Percentiles rank a stretch among this genome's conserved stretches.
Evolutionary conservation across 2,329 filamentous ascomycete genomes (phyloP).

Genomic region (Cladosporium colombiae): DNA sequence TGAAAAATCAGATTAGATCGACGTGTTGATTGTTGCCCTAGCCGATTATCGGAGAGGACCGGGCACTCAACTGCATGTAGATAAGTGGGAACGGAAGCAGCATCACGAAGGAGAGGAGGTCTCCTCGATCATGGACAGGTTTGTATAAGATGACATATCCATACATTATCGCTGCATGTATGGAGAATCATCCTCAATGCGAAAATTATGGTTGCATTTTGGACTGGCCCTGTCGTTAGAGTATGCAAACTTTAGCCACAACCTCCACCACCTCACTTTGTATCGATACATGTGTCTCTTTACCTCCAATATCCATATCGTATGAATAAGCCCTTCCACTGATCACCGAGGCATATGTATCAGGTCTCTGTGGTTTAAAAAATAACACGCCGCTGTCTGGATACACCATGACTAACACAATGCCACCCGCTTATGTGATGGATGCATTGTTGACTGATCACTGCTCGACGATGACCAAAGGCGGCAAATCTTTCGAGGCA

Average conservation of each 20-base stretch:
- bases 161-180: not conserved
- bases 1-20: slow-evolving; percentile 12
- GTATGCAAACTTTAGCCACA: not conserved
- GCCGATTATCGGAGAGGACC: not conserved
- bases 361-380: not conserved
- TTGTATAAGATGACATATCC: not conserved
- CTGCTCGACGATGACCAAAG: not conserved
- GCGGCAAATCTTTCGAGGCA: not conserved
- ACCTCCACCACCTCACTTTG: not conserved
- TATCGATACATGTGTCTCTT: not conserved
- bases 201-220: not conserved
- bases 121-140: not conserved
- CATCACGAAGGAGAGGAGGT: not conserved
- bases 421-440: not conserved
- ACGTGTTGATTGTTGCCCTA: slow-evolving; percentile 2
- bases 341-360: not conserved
- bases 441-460: not conserved
- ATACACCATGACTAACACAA: not conserved
- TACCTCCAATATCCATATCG: not conserved
- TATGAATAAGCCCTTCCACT: not conserved
- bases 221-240: not conserved
- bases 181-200: not conserved
- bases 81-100: not conserved
- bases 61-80: not conserved
- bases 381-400: not conserved